Evolutionary conservation across 2,329 filamentous ascomycete species (phyloP).

Genomic region (Claviceps monticola): DNA sequence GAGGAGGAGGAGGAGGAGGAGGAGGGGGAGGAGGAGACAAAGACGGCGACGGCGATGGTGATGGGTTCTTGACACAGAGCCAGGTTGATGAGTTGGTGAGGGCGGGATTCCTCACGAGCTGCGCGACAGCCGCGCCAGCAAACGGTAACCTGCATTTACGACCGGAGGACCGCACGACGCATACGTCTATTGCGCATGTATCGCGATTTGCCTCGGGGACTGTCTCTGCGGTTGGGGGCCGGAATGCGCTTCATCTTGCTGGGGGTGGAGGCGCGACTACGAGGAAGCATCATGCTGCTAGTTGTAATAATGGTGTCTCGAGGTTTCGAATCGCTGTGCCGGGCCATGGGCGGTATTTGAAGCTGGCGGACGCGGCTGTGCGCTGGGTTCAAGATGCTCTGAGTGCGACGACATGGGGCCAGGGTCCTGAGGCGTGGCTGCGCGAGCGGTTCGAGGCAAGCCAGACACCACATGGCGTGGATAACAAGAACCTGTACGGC

Average conservation of each 20-base stretch:
- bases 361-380: slow-evolving; percentile 47
- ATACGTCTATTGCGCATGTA: slow-evolving; percentile 48
- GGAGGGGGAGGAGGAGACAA: background rate
- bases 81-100: slow-evolving; percentile 46
- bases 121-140: slow-evolving; percentile 15
- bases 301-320: slow-evolving; percentile 1
- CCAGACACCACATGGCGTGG: too few relatives aligned
- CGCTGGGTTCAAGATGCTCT: slow-evolving; percentile 48
- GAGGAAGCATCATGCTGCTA: background rate
- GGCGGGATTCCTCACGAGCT: slow-evolving; percentile 52
- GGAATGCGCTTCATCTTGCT: slow-evolving; percentile 47
- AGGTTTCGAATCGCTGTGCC: slow-evolving; percentile 48
- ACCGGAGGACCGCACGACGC: slow-evolving; percentile 39
- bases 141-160: slow-evolving; percentile 27
- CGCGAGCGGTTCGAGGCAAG: slow-evolving; percentile 53
- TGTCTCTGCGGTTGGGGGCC: slow-evolving; percentile 53
- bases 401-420: slow-evolving; percentile 43
- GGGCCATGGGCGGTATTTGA: slow-evolving; percentile 52
- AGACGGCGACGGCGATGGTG: background rate
- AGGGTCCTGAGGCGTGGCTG: slow-evolving; percentile 47
- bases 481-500: slow-evolving; percentile 10
- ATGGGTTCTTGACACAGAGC: slow-evolving; percentile 20
- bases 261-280: slow-evolving; percentile 38
- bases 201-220: slow-evolving; percentile 55
- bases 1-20: background rate